Conservation (phyloP, 169 alveolate species). For the Eimeria acervulina region DNA sequence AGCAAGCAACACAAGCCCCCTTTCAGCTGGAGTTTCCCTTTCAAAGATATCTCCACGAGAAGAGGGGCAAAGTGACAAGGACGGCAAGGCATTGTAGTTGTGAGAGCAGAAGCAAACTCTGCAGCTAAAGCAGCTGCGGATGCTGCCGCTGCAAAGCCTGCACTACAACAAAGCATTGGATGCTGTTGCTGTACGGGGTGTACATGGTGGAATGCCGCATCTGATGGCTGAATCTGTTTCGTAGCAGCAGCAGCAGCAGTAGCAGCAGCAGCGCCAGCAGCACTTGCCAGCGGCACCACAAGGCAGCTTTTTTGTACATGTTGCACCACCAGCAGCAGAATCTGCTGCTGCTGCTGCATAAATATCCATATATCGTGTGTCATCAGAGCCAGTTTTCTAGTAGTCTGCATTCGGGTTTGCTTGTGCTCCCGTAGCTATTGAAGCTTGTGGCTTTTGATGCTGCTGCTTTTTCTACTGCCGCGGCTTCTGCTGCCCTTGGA, state of each 20-base stretch:
- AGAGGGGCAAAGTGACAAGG: neutral
- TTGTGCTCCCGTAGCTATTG: neutral
- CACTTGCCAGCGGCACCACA: neutral
- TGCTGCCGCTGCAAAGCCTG: neutral
- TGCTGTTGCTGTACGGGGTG: neutral
- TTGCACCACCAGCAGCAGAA: neutral
- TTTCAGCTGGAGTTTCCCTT: conserved; percentile 26
- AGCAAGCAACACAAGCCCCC: conserved; percentile 51
- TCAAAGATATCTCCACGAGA: neutral
- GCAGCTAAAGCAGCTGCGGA: neutral
- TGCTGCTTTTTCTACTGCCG: conserved; percentile 8
- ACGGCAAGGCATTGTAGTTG: neutral
- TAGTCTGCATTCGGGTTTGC: neutral
- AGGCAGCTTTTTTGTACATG: neutral
- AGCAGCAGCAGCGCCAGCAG: neutral
- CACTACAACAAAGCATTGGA: neutral
- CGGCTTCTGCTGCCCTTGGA: neutral
- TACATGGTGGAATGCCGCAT: no score
- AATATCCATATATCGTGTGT: neutral
- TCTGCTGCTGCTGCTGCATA: neutral
- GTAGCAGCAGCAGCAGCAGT: neutral
- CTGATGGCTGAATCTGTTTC: neutral
- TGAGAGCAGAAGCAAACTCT: conserved; percentile 1
- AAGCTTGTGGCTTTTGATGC: neutral
- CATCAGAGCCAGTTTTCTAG: neutral